A percentile compares a stretch with the other conserved stretches of the same genome.
Conservation (phyloP, 176 grass and related monocot genomes). For the Puccinellia tenuiflora region DNA sequence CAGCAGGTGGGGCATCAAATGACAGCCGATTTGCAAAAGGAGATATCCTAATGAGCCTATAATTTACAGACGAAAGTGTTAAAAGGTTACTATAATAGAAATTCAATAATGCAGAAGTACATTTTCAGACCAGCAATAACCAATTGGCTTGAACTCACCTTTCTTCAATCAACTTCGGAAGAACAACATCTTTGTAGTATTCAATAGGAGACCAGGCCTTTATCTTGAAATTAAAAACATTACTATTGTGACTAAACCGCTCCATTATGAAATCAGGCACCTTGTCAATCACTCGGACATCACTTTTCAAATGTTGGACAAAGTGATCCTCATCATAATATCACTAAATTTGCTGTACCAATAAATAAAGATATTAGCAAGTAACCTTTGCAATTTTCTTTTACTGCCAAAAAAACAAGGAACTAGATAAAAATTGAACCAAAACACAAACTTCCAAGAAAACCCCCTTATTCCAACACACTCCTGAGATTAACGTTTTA, state of each 20-base stretch:
- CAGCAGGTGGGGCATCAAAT: conserved; percentile 75
- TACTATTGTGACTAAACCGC: conserved; percentile 87
- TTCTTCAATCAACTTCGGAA: conserved; percentile 90
- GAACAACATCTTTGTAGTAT: conserved; percentile 79
- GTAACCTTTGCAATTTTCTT: background rate
- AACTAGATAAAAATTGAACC: background rate
- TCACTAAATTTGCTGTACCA: conserved; percentile 89
- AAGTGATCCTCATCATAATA: conserved; percentile 94
- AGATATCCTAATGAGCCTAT: conserved; percentile 91
- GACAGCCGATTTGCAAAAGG: conserved; percentile 93
- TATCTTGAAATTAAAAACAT: conserved; percentile 97
- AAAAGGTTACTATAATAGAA: background rate
- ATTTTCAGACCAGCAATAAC: background rate
- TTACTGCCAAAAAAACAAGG: background rate
- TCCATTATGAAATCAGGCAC: conserved; percentile 93
- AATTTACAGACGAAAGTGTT: background rate
- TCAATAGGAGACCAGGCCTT: conserved; percentile 89
- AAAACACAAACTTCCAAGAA: background rate
- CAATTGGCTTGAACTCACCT: conserved; percentile 50
- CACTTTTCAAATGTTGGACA: conserved; percentile 72
- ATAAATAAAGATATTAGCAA: conserved; percentile 7
- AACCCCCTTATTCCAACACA: background rate
- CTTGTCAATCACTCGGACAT: conserved; percentile 78
- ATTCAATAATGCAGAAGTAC: conserved; percentile 3
- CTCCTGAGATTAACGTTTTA: background rate